A percentile compares a stretch with the other conserved stretches of the same genome.
Evolutionary conservation across 2,329 filamentous ascomycete genomes (phyloP).

Genomic region (Saccharata proteae): DNA sequence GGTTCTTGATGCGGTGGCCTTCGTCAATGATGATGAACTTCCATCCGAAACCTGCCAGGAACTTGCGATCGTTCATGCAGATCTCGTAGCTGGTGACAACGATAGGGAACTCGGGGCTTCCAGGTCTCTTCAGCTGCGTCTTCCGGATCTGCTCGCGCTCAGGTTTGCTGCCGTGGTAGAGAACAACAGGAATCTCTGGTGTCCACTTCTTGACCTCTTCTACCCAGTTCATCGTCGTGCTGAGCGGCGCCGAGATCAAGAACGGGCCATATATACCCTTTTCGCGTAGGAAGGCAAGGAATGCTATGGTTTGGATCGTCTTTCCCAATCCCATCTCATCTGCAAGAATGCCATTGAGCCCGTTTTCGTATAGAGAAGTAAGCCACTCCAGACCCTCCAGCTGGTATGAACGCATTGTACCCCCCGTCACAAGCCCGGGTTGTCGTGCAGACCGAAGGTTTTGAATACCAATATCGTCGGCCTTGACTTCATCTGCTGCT

Average conservation of each 20-base stretch:
- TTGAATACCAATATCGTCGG: slow-evolving; percentile 50
- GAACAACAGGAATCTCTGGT: slow-evolving; percentile 71
- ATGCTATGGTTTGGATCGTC: slow-evolving; percentile 79
- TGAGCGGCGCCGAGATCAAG: slow-evolving; percentile 78
- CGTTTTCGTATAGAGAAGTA: slow-evolving; percentile 70
- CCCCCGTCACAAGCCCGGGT: slow-evolving; percentile 71
- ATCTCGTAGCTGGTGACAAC: slow-evolving; percentile 96
- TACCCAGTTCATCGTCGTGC: slow-evolving; percentile 90
- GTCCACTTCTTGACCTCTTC: slow-evolving; percentile 89
- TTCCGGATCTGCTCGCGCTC: slow-evolving; percentile 66
- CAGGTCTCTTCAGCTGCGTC: slow-evolving; percentile 58
- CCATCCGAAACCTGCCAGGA: slow-evolving; percentile 77
- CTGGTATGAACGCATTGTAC: slow-evolving; percentile 89
- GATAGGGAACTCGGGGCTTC: slow-evolving; percentile 66
- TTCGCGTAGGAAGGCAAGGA: slow-evolving; percentile 78
- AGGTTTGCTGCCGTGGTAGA: slow-evolving; percentile 78
- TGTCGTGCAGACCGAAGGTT: slow-evolving; percentile 73
- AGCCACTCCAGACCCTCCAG: slow-evolving; percentile 93
- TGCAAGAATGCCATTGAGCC: slow-evolving; percentile 79
- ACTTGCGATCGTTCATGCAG: slow-evolving; percentile 77
- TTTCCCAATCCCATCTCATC: slow-evolving; percentile 94
- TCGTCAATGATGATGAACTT: slow-evolving; percentile 98
- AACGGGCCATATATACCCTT: slow-evolving; percentile 83
- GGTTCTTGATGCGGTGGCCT: slow-evolving; percentile 93
- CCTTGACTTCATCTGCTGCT: slow-evolving; percentile 45